These are phyloP conservation scores for Trametes cinnabarina DNA, from an alignment of 768 basidiomycete species.

Conservation along the genomic window DNA sequence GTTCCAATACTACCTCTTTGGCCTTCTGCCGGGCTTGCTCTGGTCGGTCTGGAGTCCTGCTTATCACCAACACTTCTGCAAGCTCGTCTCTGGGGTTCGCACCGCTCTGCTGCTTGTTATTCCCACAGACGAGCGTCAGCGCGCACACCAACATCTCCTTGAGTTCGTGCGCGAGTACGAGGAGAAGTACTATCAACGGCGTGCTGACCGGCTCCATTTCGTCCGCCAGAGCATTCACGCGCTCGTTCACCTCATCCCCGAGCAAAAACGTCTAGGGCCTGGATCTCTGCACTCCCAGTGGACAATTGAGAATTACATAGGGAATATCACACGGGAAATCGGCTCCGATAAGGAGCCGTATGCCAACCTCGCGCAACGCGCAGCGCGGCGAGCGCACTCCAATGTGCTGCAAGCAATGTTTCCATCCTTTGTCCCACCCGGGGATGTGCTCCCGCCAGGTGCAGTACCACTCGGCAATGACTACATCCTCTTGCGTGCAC, in stretches of 20 bases:
- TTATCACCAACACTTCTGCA: conserved; percentile 30
- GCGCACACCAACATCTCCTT: conserved; percentile 27
- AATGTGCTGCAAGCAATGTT: neutral
- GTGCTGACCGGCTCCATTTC: conserved; percentile 32
- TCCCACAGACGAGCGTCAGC: conserved; percentile 9
- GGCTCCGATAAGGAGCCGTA: conserved; percentile 23
- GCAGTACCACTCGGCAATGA: neutral
- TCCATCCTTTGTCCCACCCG: neutral
- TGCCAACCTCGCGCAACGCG: conserved; percentile 16
- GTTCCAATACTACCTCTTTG: conserved; percentile 25
- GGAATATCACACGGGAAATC: conserved; percentile 26
- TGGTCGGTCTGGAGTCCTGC: conserved; percentile 18
- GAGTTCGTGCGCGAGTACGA: conserved; percentile 37
- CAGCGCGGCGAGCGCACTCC: neutral
- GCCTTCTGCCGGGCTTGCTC: conserved; percentile 26
- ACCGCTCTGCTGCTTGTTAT: conserved; percentile 22
- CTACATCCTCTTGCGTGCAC: neutral
- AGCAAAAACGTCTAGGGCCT: conserved; percentile 24
- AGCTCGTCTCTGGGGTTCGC: conserved; percentile 24
- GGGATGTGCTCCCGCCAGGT: neutral
- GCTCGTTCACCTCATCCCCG: conserved; percentile 28
- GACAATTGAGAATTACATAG: conserved; percentile 26
- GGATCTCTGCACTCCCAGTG: conserved; percentile 16
- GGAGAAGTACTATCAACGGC: conserved; percentile 32
- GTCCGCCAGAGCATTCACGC: conserved; percentile 32